Evolutionary conservation across 495 filamentous ascomycete genomes (phyloP).

Genomic region (Parachaetomium inaequale): DNA sequence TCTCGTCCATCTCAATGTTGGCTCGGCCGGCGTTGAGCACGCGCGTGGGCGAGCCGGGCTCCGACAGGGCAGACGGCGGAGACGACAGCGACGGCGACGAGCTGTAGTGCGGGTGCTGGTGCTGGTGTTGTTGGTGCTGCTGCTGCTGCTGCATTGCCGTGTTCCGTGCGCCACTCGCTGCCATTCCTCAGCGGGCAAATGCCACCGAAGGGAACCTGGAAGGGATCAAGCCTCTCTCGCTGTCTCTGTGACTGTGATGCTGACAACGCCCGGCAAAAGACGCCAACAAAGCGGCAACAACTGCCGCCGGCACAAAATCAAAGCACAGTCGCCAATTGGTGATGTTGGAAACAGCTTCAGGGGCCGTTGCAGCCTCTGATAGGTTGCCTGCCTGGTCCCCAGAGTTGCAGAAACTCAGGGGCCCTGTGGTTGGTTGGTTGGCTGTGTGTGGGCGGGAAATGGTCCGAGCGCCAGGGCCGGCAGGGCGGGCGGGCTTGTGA

Average conservation of each 20-base stretch:
- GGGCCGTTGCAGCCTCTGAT: slow-evolving; percentile 11
- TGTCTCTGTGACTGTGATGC: too few species aligned
- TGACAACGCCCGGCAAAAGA: slow-evolving; percentile 5
- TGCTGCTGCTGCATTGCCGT: slow-evolving; percentile 23
- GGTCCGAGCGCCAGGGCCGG: slow-evolving; percentile 18
- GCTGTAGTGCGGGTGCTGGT: slow-evolving; percentile 25
- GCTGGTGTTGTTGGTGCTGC: slow-evolving; percentile 13
- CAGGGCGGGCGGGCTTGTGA: background rate
- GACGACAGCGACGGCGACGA: slow-evolving; percentile 39
- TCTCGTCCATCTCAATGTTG: slow-evolving; percentile 40
- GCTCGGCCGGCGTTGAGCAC: slow-evolving; percentile 33
- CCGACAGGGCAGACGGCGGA: slow-evolving; percentile 35
- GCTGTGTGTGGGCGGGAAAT: too few species aligned
- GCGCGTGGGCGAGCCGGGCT: slow-evolving; percentile 35
- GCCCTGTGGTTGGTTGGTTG: slow-evolving; percentile 17
- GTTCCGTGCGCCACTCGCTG: slow-evolving; percentile 17
- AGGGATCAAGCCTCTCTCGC: too few species aligned
- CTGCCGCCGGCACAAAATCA: background rate
- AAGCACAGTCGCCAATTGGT: background rate
- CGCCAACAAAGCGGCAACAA: slow-evolving; percentile 4
- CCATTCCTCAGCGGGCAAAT: slow-evolving; percentile 5
- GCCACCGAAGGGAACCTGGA: background rate
- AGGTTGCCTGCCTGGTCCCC: slow-evolving; percentile 15
- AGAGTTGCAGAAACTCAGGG: background rate
- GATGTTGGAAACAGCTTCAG: slow-evolving; percentile 1